Evolutionary conservation across 805 yeast genomes (phyloP).

Genomic region (Naumovozyma baii): DNA sequence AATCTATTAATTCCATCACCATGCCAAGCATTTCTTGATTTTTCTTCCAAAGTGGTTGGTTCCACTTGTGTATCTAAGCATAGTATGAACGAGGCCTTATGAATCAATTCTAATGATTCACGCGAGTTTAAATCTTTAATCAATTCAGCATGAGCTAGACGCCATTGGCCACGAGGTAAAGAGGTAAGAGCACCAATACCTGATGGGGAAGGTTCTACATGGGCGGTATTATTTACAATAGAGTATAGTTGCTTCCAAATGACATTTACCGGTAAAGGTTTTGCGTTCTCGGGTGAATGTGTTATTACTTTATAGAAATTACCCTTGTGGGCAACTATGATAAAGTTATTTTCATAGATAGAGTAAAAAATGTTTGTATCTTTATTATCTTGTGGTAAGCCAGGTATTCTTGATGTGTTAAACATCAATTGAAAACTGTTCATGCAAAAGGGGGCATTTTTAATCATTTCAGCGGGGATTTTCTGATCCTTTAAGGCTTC

Average conservation of each 20-base stretch:
- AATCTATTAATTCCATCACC: conserved; percentile 89
- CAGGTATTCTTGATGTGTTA: conserved; percentile 79
- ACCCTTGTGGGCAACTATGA: conserved; percentile 65
- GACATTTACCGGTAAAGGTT: conserved; percentile 37
- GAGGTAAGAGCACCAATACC: conserved; percentile 77
- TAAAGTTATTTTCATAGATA: conserved; percentile 46
- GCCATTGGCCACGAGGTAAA: conserved; percentile 79
- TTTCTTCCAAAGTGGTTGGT: conserved; percentile 74
- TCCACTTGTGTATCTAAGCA: conserved; percentile 56
- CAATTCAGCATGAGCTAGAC: conserved; percentile 48
- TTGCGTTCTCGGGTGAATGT: conserved; percentile 31
- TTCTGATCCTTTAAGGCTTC: conserved; percentile 57
- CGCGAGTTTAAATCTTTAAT: conserved; percentile 50
- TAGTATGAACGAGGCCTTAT: conserved; percentile 68
- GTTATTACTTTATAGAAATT: conserved; percentile 71
- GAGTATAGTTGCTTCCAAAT: conserved; percentile 49
- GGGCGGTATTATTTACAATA: conserved; percentile 35
- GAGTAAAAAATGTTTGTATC: conserved; percentile 54
- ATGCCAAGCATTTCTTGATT: conserved; percentile 83
- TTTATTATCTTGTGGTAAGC: conserved; percentile 29
- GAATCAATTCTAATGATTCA: conserved; percentile 54
- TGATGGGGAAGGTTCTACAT: conserved; percentile 2
- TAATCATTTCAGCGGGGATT: conserved; percentile 69
- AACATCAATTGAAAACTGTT: conserved; percentile 86
- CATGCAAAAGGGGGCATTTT: conserved; percentile 85